phyloP scores from a whole-genome alignment of 345 rosid species.

The Geranium brycei region DNA sequence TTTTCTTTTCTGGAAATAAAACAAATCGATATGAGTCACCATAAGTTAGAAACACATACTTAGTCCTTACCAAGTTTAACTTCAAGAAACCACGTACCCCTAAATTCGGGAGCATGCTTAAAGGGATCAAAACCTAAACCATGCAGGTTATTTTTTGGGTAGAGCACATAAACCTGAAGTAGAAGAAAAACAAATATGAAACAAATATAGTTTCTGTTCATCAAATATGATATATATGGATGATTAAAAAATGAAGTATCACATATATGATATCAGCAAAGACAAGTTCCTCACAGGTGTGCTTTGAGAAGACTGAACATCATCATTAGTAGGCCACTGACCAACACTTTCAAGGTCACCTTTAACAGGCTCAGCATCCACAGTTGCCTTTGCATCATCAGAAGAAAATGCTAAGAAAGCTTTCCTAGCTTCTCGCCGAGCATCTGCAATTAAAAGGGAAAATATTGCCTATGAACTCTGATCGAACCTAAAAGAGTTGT shows the following conservation, averaged over 20 bases:
- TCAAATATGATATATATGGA: background rate
- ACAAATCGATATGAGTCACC: slow-evolving; percentile 1
- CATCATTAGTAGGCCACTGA: slow-evolving; percentile 30
- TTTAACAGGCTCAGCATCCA: slow-evolving; percentile 26
- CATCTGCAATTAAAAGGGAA: slow-evolving; percentile 30
- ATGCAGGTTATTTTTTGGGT: slow-evolving; percentile 84
- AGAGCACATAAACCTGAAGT: slow-evolving; percentile 52
- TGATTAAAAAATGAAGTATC: background rate
- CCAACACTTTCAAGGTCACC: slow-evolving; percentile 26
- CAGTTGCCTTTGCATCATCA: slow-evolving; percentile 30
- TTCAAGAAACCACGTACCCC: slow-evolving; percentile 41
- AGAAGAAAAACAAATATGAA: slow-evolving; percentile 5
- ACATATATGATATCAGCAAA: background rate
- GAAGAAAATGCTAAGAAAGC: slow-evolving; percentile 81
- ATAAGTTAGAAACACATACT: background rate
- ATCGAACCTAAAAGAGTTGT: background rate
- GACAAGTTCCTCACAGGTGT: slow-evolving; percentile 57
- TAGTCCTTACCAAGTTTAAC: slow-evolving; percentile 6
- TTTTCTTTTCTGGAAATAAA: slow-evolving; percentile 54
- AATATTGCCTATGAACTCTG: background rate
- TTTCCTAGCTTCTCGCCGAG: slow-evolving; percentile 93
- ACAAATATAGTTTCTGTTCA: background rate
- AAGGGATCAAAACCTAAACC: slow-evolving; percentile 93
- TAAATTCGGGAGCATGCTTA: slow-evolving; percentile 92
- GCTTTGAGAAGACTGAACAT: slow-evolving; percentile 34